Evolutionary conservation across 495 filamentous ascomycete genomes (phyloP).

Genomic region (Hypoxylon cercidicola): DNA sequence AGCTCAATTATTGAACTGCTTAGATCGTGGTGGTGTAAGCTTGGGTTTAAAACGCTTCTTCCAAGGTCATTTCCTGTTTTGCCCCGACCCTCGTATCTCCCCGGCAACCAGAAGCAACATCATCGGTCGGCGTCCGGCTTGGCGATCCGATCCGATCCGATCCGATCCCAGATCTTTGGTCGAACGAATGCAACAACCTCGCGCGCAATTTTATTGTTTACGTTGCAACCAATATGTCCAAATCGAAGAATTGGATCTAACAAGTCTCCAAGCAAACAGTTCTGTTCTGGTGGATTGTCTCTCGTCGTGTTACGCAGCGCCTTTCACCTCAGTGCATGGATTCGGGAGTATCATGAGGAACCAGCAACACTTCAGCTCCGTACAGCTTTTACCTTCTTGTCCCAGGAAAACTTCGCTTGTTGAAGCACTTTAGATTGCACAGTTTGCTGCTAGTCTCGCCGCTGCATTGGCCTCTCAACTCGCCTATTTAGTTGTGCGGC

Average conservation of each 20-base stretch:
- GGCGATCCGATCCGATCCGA: conserved; percentile 37
- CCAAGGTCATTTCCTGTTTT: conserved; percentile 32
- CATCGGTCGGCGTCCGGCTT: conserved; percentile 34
- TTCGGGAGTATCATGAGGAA: no score
- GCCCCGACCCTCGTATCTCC: conserved; percentile 27
- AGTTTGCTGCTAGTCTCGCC: no score
- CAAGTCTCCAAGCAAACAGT: neutral
- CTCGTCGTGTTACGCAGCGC: no score
- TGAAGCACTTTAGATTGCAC: no score
- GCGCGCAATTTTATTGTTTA: neutral
- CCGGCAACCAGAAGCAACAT: conserved; percentile 27
- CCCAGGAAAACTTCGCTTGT: no score
- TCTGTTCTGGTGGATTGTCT: no score
- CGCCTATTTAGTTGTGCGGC: no score
- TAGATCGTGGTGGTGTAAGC: conserved; percentile 9
- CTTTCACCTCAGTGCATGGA: no score
- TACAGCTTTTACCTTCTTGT: no score
- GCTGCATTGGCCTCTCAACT: no score
- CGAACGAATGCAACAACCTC: conserved; percentile 2
- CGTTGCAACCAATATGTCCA: neutral
- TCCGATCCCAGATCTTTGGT: conserved; percentile 30
- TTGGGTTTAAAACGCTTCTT: conserved; percentile 6
- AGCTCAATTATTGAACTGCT: conserved; percentile 11
- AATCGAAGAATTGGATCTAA: no score
- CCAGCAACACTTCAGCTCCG: no score